Base-by-base conservation (phyloP, 2,329 filamentous ascomycete genomes). In the Trichoderma atrobrunneum region DNA sequence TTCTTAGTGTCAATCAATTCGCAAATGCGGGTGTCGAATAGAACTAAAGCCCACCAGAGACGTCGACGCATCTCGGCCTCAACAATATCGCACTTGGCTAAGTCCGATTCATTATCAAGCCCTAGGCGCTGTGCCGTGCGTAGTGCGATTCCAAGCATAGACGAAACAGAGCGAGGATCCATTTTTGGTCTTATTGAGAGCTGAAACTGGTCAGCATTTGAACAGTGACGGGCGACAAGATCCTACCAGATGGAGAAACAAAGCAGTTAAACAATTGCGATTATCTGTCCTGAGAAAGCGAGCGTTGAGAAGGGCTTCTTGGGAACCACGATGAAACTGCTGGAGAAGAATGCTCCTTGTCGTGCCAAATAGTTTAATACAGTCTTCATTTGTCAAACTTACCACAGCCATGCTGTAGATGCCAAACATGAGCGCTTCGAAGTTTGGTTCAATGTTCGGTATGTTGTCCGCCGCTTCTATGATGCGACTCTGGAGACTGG, bases 21-120 rank as follows among this genome's bases (percentile, higher is more conserved):
- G 74, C 85, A 80, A 14, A 89, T 83, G 18, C 89, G 87, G 60
- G 79, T 78, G 75, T 92, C 90, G 70, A 90, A 87, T 3, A 87
- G 77, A 0, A 87, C 78, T 0, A 92, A 78, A 0, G 87, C 82
- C 89, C 89, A 91, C 89, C 89, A 91, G 0, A 91, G 82, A 39
- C 89, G 81, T 34, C 89, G 85, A 14, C 88, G 85, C 82, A 90
- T 84, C 78, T 91, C 89, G 2, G 84, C 85, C 75, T 91, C 88
- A 14, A 87, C 84, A 7, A 75, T 0, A 87, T 48, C 39, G 18
- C 8, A 48, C 39, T 48, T 48, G 39, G 8, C 39, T 10, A 48
- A 48, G 18, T 48, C 18, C 39, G 39, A 5, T 48, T 48, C 39
- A 11, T 48, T 48, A 48, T 48, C 39, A 48, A 48, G 39, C 16